A percentile compares a stretch with the other conserved stretches of the same genome.
Conservation (phyloP, 345 rosid genomes). For the Arabidopsis thaliana region TAIR10.1 NC_003071.7:9209501-9210000, state of each 20-base stretch:
- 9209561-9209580: conserved; percentile 88
- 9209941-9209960: conserved; percentile 28
- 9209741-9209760: conserved; percentile 4
- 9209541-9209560: conserved; percentile 94
- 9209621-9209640: neutral
- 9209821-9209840: conserved; percentile 37
- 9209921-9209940: conserved; percentile 47
- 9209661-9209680: neutral
- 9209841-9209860: conserved; percentile 43
- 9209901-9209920: neutral
- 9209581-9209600: neutral
- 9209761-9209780: conserved; percentile 4
- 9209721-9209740: neutral
- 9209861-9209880: conserved; percentile 34
- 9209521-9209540: conserved; percentile 58
- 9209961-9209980: conserved; percentile 48
- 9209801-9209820: neutral
- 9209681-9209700: neutral
- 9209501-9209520: conserved; percentile 62
- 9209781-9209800: neutral
- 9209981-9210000: conserved; percentile 61
- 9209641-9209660: conserved; percentile 33
- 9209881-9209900: conserved; percentile 28
- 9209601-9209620: conserved; percentile 5
- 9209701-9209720: conserved; percentile 5